Conservation (phyloP, 2,329 filamentous ascomycete genomes). For the Colletotrichum siamense region DNA sequence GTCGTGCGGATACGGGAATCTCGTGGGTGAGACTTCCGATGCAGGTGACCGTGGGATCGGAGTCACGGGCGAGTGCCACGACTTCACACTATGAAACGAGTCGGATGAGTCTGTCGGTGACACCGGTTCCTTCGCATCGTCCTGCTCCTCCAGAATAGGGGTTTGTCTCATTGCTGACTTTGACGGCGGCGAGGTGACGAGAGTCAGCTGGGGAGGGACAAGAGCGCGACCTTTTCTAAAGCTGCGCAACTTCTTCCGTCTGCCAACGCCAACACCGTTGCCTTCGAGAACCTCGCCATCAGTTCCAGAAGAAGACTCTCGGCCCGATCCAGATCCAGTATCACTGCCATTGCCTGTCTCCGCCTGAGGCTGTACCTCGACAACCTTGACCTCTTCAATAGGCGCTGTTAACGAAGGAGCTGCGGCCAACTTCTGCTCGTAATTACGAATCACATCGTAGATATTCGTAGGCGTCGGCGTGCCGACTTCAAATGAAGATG, state of each 20-base stretch:
- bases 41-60: conserved; percentile 50
- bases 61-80: conserved; percentile 53
- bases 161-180: conserved; percentile 23
- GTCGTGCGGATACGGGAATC: conserved; percentile 45
- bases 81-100: conserved; percentile 60
- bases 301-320: conserved; percentile 4
- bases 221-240: conserved; percentile 33
- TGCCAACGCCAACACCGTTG: conserved; percentile 31
- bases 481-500: background rate
- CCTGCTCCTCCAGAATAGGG: conserved; percentile 13
- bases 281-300: conserved; percentile 35
- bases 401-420: background rate
- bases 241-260: conserved; percentile 33
- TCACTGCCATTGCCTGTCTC: background rate
- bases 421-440: conserved; percentile 21
- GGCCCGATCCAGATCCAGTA: background rate
- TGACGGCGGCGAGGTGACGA: conserved; percentile 45
- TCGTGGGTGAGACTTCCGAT: conserved; percentile 38
- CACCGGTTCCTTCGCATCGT: conserved; percentile 30
- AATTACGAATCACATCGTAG: conserved; percentile 21
- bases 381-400: background rate
- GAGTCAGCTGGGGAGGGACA: conserved; percentile 32
- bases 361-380: background rate
- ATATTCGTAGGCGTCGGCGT: conserved; percentile 17
- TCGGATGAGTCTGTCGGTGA: conserved; percentile 54